phyloP scores from a whole-genome alignment of 2,329 filamentous ascomycete genomes.

The Falciphora oryzae region DNA sequence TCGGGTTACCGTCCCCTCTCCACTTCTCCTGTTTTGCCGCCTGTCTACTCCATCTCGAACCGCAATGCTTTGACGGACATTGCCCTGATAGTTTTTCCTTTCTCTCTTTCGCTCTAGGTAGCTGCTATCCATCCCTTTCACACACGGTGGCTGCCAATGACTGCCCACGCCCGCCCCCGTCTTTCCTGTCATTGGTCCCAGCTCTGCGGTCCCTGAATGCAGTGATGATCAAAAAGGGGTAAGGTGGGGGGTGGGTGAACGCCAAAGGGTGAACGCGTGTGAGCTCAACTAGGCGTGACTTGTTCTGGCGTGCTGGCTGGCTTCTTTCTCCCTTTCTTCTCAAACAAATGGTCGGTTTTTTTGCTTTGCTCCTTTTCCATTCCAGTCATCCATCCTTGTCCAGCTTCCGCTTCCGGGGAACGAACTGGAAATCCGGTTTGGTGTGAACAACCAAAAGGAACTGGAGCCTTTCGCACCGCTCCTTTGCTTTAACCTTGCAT shows the following conservation, averaged over 20 bases:
- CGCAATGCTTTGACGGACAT: background rate
- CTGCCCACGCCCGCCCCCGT: background rate
- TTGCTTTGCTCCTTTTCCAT: background rate
- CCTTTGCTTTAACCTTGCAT: conserved; percentile 9
- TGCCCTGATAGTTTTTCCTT: background rate
- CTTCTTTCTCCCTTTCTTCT: background rate
- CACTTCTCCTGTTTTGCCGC: background rate
- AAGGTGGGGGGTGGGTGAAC: background rate
- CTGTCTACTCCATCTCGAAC: background rate
- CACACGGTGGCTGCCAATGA: background rate
- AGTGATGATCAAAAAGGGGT: conserved; percentile 2
- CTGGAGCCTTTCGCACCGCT: background rate
- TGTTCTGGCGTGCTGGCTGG: no score
- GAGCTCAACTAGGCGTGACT: no score
- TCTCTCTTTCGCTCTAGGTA: background rate
- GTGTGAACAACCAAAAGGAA: no score
- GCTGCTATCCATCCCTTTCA: background rate
- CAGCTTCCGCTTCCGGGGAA: background rate
- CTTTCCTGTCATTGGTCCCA: conserved; percentile 2
- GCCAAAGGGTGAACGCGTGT: background rate
- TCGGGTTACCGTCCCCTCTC: background rate
- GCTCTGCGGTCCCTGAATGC: background rate
- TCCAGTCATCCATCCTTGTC: background rate
- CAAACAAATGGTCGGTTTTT: background rate
- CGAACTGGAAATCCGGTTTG: no score